Evolutionary conservation across 2,329 filamentous ascomycete genomes (phyloP).

Genomic region (Ophiostoma populinum): DNA sequence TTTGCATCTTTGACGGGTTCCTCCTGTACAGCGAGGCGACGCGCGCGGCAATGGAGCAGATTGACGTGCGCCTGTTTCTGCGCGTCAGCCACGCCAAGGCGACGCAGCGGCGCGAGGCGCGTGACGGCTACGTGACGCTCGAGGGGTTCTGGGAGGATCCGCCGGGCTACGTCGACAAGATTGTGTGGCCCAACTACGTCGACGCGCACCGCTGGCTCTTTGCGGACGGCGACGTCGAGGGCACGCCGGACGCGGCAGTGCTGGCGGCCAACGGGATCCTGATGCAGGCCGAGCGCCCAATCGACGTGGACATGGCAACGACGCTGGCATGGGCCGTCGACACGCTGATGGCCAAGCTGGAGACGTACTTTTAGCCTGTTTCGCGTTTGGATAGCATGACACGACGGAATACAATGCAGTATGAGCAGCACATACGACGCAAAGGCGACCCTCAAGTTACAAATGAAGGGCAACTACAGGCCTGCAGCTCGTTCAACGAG

Average conservation of each 20-base stretch:
- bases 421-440: no score
- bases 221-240: slow-evolving; percentile 47
- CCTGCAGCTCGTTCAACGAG: background rate
- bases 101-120: slow-evolving; percentile 46
- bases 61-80: slow-evolving; percentile 68
- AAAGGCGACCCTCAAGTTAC: no score
- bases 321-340: slow-evolving; percentile 54
- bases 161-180: slow-evolving; percentile 78
- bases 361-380: slow-evolving; percentile 6
- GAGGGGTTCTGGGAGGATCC: slow-evolving; percentile 95
- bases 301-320: slow-evolving; percentile 41
- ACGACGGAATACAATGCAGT: no score
- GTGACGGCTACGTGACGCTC: slow-evolving; percentile 62
- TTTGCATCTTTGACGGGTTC: slow-evolving; percentile 79
- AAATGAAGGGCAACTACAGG: no score
- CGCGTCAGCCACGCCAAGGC: slow-evolving; percentile 47
- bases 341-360: slow-evolving; percentile 32
- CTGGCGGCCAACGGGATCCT: slow-evolving; percentile 23
- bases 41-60: slow-evolving; percentile 35
- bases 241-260: slow-evolving; percentile 28
- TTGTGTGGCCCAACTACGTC: slow-evolving; percentile 94
- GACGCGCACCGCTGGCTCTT: slow-evolving; percentile 70
- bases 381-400: no score
- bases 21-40: slow-evolving; percentile 50
- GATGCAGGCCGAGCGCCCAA: slow-evolving; percentile 27